Conservation (phyloP, 768 basidiomycete species). For the Xanthoconium purpureum region DNA sequence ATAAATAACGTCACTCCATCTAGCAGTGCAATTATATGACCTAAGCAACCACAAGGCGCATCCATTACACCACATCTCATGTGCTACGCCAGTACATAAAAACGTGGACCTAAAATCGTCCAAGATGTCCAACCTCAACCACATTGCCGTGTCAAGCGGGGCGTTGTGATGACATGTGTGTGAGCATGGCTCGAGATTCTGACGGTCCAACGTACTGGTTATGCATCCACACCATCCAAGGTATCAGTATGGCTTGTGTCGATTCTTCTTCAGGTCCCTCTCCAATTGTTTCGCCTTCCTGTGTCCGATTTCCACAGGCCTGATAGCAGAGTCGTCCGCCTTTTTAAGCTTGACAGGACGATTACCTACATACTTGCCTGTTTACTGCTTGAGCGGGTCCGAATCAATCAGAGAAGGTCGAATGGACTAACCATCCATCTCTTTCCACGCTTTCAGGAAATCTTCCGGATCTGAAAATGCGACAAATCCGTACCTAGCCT, state of each 20-base stretch:
- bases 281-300: conserved; percentile 90
- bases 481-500: conserved; percentile 98
- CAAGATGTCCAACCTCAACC: conserved; percentile 5
- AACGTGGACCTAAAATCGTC: not conserved
- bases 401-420: not conserved
- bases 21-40: conserved; percentile 1
- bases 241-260: conserved; percentile 74
- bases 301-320: conserved; percentile 91
- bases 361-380: conserved; percentile 97
- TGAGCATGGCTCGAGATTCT: conserved; percentile 25
- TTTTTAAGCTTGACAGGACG: conserved; percentile 96
- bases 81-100: not conserved
- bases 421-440: conserved; percentile 84
- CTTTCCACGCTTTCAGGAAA: conserved; percentile 97
- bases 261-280: conserved; percentile 87
- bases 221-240: conserved; percentile 1
- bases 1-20: no score
- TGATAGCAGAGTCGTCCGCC: conserved; percentile 80
- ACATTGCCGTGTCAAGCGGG: conserved; percentile 3
- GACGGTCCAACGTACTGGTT: conserved; percentile 29
- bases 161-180: conserved; percentile 9
- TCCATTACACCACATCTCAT: conserved; percentile 1
- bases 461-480: conserved; percentile 98
- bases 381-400: conserved; percentile 11
- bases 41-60: conserved; percentile 10